Conservation (phyloP, 495 filamentous ascomycete species). For the Chaetomium fimeti region DNA sequence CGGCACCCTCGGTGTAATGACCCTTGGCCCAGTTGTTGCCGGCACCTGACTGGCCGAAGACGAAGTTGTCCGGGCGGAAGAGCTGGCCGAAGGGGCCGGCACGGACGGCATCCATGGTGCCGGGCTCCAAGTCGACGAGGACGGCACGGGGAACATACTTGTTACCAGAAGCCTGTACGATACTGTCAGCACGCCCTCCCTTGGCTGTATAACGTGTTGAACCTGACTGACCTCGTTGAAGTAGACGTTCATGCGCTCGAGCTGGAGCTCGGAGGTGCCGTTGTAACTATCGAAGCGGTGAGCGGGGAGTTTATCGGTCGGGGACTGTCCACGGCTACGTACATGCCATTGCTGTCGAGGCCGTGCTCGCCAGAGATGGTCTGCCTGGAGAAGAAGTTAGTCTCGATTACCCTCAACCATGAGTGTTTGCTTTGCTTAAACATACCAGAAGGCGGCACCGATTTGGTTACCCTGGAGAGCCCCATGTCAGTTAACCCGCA, state of each 20-base stretch:
- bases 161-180: slow-evolving; percentile 77
- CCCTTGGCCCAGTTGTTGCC: slow-evolving; percentile 99
- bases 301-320: slow-evolving; percentile 25
- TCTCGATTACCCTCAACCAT: not conserved
- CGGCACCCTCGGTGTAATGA: slow-evolving; percentile 99
- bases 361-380: slow-evolving; percentile 98
- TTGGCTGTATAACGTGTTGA: too few relatives aligned
- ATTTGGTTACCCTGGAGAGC: slow-evolving; percentile 92
- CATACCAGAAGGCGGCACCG: slow-evolving; percentile 95
- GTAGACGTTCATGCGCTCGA: slow-evolving; percentile 99
- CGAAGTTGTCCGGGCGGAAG: slow-evolving; percentile 99
- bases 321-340: slow-evolving; percentile 31
- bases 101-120: slow-evolving; percentile 99
- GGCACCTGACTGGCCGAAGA: slow-evolving; percentile 98
- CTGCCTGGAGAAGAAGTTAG: slow-evolving; percentile 52
- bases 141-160: slow-evolving; percentile 99
- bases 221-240: slow-evolving; percentile 88
- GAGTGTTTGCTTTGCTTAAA: not conserved
- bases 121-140: slow-evolving; percentile 97
- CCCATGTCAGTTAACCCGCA: slow-evolving; percentile 29
- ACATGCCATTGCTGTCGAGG: slow-evolving; percentile 86
- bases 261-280: slow-evolving; percentile 95
- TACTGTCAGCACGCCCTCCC: not conserved
- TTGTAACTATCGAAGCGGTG: slow-evolving; percentile 71
- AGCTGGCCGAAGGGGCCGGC: slow-evolving; percentile 98